Percentiles rank a stretch among this genome's conserved stretches.
These are phyloP conservation scores for Ophiostoma novo-ulmi DNA, from an alignment of 2,329 filamentous ascomycete species.

Conservation along the genomic window DNA sequence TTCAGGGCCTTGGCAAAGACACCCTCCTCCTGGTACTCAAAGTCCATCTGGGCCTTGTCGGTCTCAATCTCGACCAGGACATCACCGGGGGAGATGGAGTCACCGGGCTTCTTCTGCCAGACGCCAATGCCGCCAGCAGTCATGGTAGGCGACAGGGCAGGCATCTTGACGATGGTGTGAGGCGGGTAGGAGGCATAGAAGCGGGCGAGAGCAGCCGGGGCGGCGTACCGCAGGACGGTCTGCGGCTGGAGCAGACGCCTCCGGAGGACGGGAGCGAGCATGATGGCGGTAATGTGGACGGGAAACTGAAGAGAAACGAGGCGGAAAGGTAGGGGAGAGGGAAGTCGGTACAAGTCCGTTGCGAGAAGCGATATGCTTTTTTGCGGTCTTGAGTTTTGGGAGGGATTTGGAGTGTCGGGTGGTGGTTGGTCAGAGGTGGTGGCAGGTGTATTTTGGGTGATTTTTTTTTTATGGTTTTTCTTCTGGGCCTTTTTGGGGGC, in stretches of 20 bases:
- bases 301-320: slow-evolving; percentile 20
- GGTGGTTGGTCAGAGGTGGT: slow-evolving; percentile 8
- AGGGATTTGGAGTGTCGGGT: slow-evolving; percentile 9
- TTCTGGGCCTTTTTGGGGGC: background rate
- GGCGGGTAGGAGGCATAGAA: slow-evolving; percentile 81
- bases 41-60: slow-evolving; percentile 91
- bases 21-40: slow-evolving; percentile 87
- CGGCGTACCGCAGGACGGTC: slow-evolving; percentile 47
- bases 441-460: slow-evolving; percentile 1
- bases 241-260: slow-evolving; percentile 55
- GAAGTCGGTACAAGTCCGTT: slow-evolving; percentile 18
- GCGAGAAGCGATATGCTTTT: slow-evolving; percentile 17
- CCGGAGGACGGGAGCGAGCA: slow-evolving; percentile 60
- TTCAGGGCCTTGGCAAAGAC: slow-evolving; percentile 85
- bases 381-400: slow-evolving; percentile 15
- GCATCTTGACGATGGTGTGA: slow-evolving; percentile 96
- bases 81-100: slow-evolving; percentile 81
- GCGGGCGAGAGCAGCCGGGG: slow-evolving; percentile 53
- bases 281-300: slow-evolving; percentile 35
- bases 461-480: slow-evolving; percentile 8
- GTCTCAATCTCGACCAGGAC: slow-evolving; percentile 92
- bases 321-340: slow-evolving; percentile 11
- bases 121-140: slow-evolving; percentile 89
- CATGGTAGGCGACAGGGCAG: slow-evolving; percentile 96
- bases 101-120: slow-evolving; percentile 97